A percentile compares a stretch with the other conserved stretches of the same genome.
These are phyloP conservation scores for Metschnikowia hibisci DNA, from an alignment of 805 yeast genomes.

Conservation along the genomic window DNA sequence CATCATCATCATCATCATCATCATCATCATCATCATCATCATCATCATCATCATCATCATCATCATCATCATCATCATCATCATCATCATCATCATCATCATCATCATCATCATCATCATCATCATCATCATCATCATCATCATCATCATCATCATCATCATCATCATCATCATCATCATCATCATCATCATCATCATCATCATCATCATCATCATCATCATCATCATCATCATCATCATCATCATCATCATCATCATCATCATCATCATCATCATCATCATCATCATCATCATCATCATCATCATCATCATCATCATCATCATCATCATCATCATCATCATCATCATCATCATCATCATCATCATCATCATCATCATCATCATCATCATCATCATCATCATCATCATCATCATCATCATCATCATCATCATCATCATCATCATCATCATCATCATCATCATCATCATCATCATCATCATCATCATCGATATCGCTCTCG, in stretches of 20 bases:
- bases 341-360: constrained; percentile 21
- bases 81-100: background rate
- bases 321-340: constrained; percentile 29
- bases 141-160: constrained; percentile 27
- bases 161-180: constrained; percentile 30
- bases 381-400: no score
- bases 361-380: constrained; percentile 14
- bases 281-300: constrained; percentile 28
- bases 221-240: constrained; percentile 25
- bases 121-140: constrained; percentile 27
- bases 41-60: constrained; percentile 13
- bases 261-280: constrained; percentile 26
- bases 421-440: constrained; percentile 20
- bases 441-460: constrained; percentile 14
- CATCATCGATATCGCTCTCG: background rate
- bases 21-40: constrained; percentile 20
- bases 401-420: no score
- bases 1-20: background rate
- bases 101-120: constrained; percentile 22
- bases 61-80: background rate
- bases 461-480: background rate
- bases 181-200: constrained; percentile 27
- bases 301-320: constrained; percentile 27
- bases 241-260: constrained; percentile 31
- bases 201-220: constrained; percentile 28